Base-by-base conservation (phyloP, 176 grass and related monocot genomes). In the Oryza brachyantha region DNA sequence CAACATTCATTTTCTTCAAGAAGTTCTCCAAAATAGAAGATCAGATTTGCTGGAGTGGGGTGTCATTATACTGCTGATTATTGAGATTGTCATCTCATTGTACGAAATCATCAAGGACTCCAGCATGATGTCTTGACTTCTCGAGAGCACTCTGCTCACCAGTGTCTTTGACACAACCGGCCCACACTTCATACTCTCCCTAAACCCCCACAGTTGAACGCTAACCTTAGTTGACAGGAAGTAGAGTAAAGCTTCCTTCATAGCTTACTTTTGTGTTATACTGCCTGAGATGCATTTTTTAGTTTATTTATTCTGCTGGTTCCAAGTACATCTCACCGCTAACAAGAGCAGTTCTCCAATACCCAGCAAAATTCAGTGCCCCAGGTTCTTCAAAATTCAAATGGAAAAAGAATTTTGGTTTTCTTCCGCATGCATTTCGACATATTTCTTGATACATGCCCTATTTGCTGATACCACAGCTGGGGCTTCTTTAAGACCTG, bases 1-100 rank as follows among this genome's bases (percentile, higher is more conserved):
- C 80, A 93, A 97, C 40, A 80, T 93, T 81, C 93, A 97, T 89
- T 97, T 97, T 80, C 90, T 97, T 66, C 93, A 93, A 93, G 88
- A 97, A 87, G 91, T 97, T n/a, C 88, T 97, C 14, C 88, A 97
- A 82, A 97, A 97, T 54, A 85, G 93, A 74, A 74, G 85, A 60
- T 93, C 90, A 38, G 88, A 97, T 91, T 83, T 91, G 75, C 83
- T 97, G 62, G 93, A 93, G 66, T 91, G 93, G 90, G 83, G 90
- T 81, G 66, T 97, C 83, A 93, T 97, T 74, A 80, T 93, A 81
- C 83, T 97, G 8, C 64, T 97, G 62, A 82, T 35, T 21, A 91
- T 97, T 60, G 93, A 93, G 86, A 97, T 88, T 78, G 81, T 75
- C 74, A 90, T 97, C 59, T 93, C 91, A 19, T 79, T 97, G 38